Conservation (phyloP, 2,329 filamentous ascomycete species). For the Fusarium algeriense region DNA sequence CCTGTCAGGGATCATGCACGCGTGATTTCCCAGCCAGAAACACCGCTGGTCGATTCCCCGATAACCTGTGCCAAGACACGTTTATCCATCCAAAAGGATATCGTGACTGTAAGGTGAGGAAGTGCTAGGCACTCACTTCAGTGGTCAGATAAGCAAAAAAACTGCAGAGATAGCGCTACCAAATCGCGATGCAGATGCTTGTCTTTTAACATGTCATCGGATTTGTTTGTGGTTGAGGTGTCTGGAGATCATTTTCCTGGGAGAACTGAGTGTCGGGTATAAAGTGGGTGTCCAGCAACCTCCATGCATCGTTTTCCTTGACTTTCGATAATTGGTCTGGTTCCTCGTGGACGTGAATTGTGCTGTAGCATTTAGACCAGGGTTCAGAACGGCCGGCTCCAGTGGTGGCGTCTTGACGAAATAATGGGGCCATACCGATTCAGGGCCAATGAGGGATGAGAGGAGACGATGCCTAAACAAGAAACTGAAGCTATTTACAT, state of each 20-base stretch:
- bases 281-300: slow-evolving; percentile 10
- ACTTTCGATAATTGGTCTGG: neutral
- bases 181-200: neutral
- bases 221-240: slow-evolving; percentile 10
- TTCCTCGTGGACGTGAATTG: neutral
- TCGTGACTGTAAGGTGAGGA: slow-evolving; percentile 1
- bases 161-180: neutral
- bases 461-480: neutral
- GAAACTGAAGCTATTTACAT: neutral
- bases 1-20: slow-evolving; percentile 14
- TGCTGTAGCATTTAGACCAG: neutral
- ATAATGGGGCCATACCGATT: slow-evolving; percentile 20
- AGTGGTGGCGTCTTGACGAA: slow-evolving; percentile 16
- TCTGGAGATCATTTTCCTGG: slow-evolving; percentile 28
- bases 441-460: neutral
- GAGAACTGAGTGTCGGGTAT: slow-evolving; percentile 12
- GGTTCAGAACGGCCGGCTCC: neutral
- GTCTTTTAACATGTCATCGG: neutral
- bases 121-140: neutral
- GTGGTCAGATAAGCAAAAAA: neutral
- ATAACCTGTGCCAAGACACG: neutral
- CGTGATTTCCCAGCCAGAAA: slow-evolving; percentile 7
- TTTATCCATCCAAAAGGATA: neutral
- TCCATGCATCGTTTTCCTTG: slow-evolving; percentile 1
- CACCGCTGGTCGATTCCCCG: slow-evolving; percentile 7